Percentiles rank a stretch among this genome's conserved stretches.
Evolutionary conservation across 164 flowering plant genomes (phyloP).

Genomic region (Berberis vulgaris): DNA sequence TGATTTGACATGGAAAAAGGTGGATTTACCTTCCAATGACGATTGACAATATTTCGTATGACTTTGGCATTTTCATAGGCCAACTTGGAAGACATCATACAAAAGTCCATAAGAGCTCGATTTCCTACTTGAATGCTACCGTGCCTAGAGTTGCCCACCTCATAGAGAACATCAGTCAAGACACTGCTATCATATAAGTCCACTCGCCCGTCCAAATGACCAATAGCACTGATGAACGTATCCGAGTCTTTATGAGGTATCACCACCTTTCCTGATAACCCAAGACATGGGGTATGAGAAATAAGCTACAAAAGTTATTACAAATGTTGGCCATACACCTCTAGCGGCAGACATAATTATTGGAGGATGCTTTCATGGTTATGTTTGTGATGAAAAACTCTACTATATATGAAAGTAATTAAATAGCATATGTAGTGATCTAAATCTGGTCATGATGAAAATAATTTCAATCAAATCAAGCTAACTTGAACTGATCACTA

Average conservation of each 20-base stretch:
- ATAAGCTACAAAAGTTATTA: neutral
- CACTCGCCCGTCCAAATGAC: constrained; percentile 69
- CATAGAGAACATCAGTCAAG: neutral
- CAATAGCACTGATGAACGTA: constrained; percentile 62
- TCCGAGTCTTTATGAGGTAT: constrained; percentile 57
- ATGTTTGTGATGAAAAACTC: neutral
- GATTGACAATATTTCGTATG: constrained; percentile 39
- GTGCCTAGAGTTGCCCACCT: neutral
- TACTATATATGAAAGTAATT: neutral
- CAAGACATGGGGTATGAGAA: neutral
- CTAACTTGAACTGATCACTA: too few species aligned
- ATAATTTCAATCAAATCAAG: too few species aligned
- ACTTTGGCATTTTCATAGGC: constrained; percentile 72
- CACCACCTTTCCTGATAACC: constrained; percentile 46
- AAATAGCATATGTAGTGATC: neutral
- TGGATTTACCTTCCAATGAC: constrained; percentile 66
- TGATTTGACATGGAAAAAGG: neutral
- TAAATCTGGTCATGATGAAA: too few species aligned
- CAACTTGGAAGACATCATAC: constrained; percentile 76
- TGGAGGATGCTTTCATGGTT: neutral
- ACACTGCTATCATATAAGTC: constrained; percentile 29
- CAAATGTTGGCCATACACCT: neutral
- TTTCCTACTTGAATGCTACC: constrained; percentile 11
- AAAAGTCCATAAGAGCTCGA: constrained; percentile 54
- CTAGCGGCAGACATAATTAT: neutral